Base-by-base conservation (phyloP, 176 grass and related monocot species). In the Oryza meridionalis region DNA sequence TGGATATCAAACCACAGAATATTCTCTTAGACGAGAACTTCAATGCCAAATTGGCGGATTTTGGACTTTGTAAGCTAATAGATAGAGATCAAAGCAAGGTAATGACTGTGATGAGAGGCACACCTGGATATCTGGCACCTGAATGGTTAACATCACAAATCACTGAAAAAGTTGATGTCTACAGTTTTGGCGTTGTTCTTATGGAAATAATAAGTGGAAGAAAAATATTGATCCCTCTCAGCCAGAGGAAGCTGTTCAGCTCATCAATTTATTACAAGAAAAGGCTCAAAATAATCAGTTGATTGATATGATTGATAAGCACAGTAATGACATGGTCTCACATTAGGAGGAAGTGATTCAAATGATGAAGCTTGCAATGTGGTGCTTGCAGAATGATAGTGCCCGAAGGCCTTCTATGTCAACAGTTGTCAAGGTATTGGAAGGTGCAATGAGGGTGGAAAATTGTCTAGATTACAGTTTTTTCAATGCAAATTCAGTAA, bases 121-220 rank as follows among this genome's bases (percentile, higher is more conserved):
- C 83, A 70, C 74, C 83, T 70, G 83, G 83, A 67, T 85, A 85
- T 64, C 38, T 85, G 75, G 83, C 83, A 37, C 83, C 83, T 78
- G 75, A 85, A 78, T 85, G 83, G 83, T 37, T 85, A 78, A 85
- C 75, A 32, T 78, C 66, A 7, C 50, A 29, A 33, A 85, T 85
- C 49, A 78, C 66, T 35, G 83, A 85, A 70, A 78, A 78, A 24
- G 80, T 72, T 62, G 68, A 82, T 82, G 22, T 82, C 15, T 82
- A 72, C 68, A 72, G 50, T 67, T 82, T 82, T 45, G 80, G 80
- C 62, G 51, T 82, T 62, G 80, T 72, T 62, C 13, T 82, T 22
- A 43, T 82, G 22, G 80, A 82, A 72, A 53, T 82, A 44, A 42
- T 72, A 44, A 72, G 75, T 47, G 83, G 75, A 58, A 69, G 75